phyloP scores from a whole-genome alignment of 805 yeast genomes.

The Candida broadrunensis region DNA sequence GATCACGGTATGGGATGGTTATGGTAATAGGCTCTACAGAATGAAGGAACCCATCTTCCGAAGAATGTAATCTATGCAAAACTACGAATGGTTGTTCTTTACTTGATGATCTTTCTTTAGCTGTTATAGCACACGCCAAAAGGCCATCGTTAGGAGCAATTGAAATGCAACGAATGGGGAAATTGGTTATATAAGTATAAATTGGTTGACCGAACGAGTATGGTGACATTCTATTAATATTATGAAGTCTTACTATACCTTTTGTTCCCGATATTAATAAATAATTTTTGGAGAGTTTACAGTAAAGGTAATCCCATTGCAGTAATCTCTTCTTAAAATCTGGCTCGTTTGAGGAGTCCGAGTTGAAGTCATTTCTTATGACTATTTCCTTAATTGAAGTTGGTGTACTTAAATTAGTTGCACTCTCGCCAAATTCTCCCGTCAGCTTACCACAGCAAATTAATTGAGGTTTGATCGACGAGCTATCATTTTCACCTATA shows the following conservation, averaged over 20 bases:
- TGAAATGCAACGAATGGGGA: constrained; percentile 78
- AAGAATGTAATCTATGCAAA: constrained; percentile 40
- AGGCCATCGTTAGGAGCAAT: constrained; percentile 61
- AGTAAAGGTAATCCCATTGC: constrained; percentile 59
- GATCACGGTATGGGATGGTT: constrained; percentile 83
- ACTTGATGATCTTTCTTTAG: constrained; percentile 65
- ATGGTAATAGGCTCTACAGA: constrained; percentile 63
- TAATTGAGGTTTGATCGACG: constrained; percentile 43
- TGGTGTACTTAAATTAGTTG: constrained; percentile 33
- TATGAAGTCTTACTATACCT: constrained; percentile 68
- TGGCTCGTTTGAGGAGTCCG: constrained; percentile 10
- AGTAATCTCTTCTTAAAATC: constrained; percentile 33
- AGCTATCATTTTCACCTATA: constrained; percentile 34
- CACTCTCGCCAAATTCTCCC: constrained; percentile 63
- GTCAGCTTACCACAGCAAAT: constrained; percentile 65
- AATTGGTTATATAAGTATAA: constrained; percentile 64
- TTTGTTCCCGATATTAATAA: constrained; percentile 69
- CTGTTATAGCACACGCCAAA: constrained; percentile 80
- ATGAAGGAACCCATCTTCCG: constrained; percentile 9
- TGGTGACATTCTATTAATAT: constrained; percentile 32
- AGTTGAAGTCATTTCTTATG: constrained; percentile 27
- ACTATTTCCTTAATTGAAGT: constrained; percentile 14
- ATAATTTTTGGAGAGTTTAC: constrained; percentile 56
- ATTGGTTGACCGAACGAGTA: constrained; percentile 56
- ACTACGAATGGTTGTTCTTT: constrained; percentile 76